Conservation (phyloP, 192 early-diverging fungal species). For the Backusella tarrabulga region DNA sequence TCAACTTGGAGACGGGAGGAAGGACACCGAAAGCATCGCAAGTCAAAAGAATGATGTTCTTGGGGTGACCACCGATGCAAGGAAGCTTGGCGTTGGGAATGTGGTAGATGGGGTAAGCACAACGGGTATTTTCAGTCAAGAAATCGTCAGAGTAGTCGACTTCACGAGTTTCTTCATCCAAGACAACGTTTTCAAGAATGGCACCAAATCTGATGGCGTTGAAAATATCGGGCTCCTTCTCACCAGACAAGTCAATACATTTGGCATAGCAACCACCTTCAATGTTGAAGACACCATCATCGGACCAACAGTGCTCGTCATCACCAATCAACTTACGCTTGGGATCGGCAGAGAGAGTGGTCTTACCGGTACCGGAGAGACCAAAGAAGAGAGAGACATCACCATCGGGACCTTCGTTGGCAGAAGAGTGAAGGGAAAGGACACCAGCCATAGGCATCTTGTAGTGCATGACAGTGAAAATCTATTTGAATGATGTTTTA, state of each 20-base stretch:
- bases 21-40: conserved; percentile 96
- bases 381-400: conserved; percentile 97
- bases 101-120: conserved; percentile 91
- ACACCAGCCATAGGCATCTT: conserved; percentile 92
- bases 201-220: conserved; percentile 77
- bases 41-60: conserved; percentile 93
- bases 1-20: conserved; percentile 89
- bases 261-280: conserved; percentile 99
- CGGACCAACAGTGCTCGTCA: conserved; percentile 98
- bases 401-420: conserved; percentile 62
- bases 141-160: conserved; percentile 78
- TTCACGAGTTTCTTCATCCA: conserved; percentile 63
- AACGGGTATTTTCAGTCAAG: conserved; percentile 50
- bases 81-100: conserved; percentile 94
- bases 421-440: conserved; percentile 54
- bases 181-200: conserved; percentile 68
- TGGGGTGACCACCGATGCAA: conserved; percentile 85
- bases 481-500: conserved; percentile 4
- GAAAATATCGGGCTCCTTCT: conserved; percentile 98
- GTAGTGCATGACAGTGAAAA: conserved; percentile 98
- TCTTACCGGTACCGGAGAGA: conserved; percentile 97
- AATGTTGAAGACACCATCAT: conserved; percentile 95
- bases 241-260: conserved; percentile 88
- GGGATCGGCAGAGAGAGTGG: conserved; percentile 95
- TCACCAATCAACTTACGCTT: conserved; percentile 92